phyloP scores from a whole-genome alignment of 2,329 filamentous ascomycete species.

The Cladobotryum mycophilum region DNA sequence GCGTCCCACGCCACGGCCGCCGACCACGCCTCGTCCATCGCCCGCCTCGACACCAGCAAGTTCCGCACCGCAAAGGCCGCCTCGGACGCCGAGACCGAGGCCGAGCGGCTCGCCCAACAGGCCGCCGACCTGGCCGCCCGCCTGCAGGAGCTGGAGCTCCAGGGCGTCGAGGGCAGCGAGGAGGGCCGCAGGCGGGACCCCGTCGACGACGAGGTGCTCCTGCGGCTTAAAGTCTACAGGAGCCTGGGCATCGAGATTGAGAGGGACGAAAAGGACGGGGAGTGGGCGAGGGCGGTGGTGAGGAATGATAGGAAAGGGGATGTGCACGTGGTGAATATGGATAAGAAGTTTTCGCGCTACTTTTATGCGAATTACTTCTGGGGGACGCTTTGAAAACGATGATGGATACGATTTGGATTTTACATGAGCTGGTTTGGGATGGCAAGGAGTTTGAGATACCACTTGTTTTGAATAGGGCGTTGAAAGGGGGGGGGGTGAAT shows the following conservation, averaged over 20 bases:
- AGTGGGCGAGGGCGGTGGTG: slow-evolving; percentile 80
- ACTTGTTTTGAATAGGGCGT: too few relatives aligned
- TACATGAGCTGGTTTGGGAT: neutral
- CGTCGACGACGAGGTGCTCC: slow-evolving; percentile 57
- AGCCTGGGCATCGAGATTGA: slow-evolving; percentile 87
- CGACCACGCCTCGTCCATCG: slow-evolving; percentile 76
- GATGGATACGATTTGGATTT: neutral
- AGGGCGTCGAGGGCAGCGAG: slow-evolving; percentile 68
- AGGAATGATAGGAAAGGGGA: slow-evolving; percentile 82
- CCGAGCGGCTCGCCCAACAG: slow-evolving; percentile 80
- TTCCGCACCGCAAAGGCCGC: slow-evolving; percentile 92
- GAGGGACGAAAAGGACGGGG: slow-evolving; percentile 63
- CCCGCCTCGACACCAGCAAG: slow-evolving; percentile 84
- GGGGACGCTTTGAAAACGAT: slow-evolving; percentile 63
- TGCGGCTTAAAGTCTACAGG: slow-evolving; percentile 86
- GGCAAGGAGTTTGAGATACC: neutral
- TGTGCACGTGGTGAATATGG: slow-evolving; percentile 90
- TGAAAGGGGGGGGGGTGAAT: too few relatives aligned
- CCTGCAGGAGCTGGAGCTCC: slow-evolving; percentile 75
- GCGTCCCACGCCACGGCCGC: slow-evolving; percentile 70
- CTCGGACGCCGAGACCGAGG: slow-evolving; percentile 84
- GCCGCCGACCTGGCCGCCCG: slow-evolving; percentile 67
- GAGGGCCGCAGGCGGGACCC: slow-evolving; percentile 30
- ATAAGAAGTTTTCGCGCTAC: slow-evolving; percentile 82
- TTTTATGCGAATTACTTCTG: slow-evolving; percentile 97